Conservation (phyloP, 345 rosid genomes). For the Populus davidiana region DNA sequence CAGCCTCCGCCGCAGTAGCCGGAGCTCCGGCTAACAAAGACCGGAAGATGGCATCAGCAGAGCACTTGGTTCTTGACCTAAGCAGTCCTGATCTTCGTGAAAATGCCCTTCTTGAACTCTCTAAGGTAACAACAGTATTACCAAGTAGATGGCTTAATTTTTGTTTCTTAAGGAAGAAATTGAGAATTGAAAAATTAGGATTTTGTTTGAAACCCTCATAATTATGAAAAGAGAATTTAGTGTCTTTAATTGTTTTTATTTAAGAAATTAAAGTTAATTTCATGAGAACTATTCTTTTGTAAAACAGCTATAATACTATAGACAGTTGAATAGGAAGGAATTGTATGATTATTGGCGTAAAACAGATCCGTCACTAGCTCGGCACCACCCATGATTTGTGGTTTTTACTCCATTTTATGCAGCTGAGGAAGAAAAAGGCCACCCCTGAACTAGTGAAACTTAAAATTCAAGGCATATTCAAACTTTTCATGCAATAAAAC, state of each 20-base stretch:
- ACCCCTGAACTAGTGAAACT: not conserved
- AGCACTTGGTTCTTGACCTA: constrained; percentile 87
- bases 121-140: constrained; percentile 47
- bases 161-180: not conserved
- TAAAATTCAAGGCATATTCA: not conserved
- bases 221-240: not conserved
- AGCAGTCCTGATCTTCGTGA: constrained; percentile 93
- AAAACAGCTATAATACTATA: not conserved
- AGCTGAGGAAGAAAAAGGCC: not conserved
- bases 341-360: not conserved
- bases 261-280: not conserved
- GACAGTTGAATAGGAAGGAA: not conserved
- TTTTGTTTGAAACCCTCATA: not conserved
- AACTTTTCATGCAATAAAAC: not conserved
- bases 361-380: not conserved
- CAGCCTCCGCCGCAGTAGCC: constrained; percentile 13
- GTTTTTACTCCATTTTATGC: not conserved
- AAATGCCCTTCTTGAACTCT: constrained; percentile 70
- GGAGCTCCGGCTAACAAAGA: constrained; percentile 69
- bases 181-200: not conserved
- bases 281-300: not conserved
- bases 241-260: not conserved
- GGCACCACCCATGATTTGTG: not conserved
- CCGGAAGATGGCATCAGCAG: constrained; percentile 85
- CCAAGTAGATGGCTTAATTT: not conserved